Evolutionary conservation across 1,284 basidiomycete genomes (phyloP).

Genomic region (Chondrostereum purpureum): DNA sequence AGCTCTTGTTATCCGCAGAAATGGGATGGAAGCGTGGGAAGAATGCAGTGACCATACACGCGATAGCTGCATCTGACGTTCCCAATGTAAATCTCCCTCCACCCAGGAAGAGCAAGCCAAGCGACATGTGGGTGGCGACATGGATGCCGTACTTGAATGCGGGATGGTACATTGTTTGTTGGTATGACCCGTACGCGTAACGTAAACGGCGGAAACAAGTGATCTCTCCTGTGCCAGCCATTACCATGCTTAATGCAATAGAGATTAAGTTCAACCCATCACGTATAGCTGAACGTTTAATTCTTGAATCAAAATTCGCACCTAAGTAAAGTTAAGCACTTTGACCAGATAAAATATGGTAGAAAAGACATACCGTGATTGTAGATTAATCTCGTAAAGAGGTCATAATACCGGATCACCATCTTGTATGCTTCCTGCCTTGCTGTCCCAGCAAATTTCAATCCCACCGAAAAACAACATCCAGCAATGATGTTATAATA

Average conservation of each 20-base stretch:
- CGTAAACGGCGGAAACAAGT: slow-evolving; percentile 85
- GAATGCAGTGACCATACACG: slow-evolving; percentile 84
- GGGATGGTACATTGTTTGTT: slow-evolving; percentile 71
- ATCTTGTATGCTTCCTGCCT: slow-evolving; percentile 80
- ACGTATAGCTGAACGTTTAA: slow-evolving; percentile 81
- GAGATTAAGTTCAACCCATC: slow-evolving; percentile 87
- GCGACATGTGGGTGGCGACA: slow-evolving; percentile 85
- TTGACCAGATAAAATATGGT: too few relatives aligned
- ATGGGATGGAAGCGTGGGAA: slow-evolving; percentile 81
- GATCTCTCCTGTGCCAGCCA: slow-evolving; percentile 95
- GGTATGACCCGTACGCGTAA: slow-evolving; percentile 87
- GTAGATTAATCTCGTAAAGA: slow-evolving; percentile 64
- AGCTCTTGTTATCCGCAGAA: slow-evolving; percentile 85
- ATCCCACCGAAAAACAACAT: slow-evolving; percentile 84
- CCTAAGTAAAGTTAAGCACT: too few relatives aligned
- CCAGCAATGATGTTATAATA: slow-evolving; percentile 88
- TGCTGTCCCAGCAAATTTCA: slow-evolving; percentile 93
- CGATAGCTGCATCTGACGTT: slow-evolving; percentile 86
- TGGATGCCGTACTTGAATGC: slow-evolving; percentile 85
- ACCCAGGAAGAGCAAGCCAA: slow-evolving; percentile 92
- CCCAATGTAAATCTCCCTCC: slow-evolving; percentile 91
- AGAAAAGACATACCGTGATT: slow-evolving; percentile 45
- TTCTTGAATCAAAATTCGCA: slow-evolving; percentile 75
- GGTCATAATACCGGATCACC: slow-evolving; percentile 77
- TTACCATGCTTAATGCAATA: slow-evolving; percentile 82